Evolutionary conservation across 2,329 filamentous ascomycete genomes (phyloP).

Genomic region (Bipolaris zeicola): DNA sequence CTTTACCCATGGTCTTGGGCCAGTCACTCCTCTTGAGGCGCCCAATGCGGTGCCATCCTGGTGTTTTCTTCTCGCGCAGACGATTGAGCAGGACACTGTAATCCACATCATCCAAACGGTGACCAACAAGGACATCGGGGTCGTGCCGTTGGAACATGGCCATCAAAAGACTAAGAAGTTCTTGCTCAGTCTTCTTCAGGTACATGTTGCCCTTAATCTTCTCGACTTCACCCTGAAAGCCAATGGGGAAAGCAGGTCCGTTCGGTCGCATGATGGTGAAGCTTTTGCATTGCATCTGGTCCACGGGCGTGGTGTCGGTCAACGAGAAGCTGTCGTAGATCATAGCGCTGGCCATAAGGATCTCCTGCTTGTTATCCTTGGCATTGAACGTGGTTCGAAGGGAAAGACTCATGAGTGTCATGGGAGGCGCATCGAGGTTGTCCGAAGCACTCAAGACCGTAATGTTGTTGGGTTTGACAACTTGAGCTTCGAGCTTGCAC

Average conservation of each 20-base stretch:
- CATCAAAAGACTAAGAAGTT: conserved; percentile 85
- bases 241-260: conserved; percentile 76
- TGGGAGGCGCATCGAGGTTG: conserved; percentile 78
- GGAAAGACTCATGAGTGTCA: conserved; percentile 95
- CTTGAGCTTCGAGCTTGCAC: conserved; percentile 91
- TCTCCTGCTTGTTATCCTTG: conserved; percentile 95
- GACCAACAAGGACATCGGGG: conserved; percentile 90
- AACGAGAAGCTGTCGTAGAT: conserved; percentile 91
- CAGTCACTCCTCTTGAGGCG: conserved; percentile 81
- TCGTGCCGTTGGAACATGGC: conserved; percentile 87
- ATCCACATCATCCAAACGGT: conserved; percentile 96
- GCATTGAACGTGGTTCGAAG: conserved; percentile 87
- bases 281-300: conserved; percentile 85
- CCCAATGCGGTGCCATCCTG: conserved; percentile 92
- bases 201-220: conserved; percentile 79
- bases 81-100: conserved; percentile 89
- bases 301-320: conserved; percentile 83
- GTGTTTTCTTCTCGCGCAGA: conserved; percentile 86
- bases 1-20: conserved; percentile 85
- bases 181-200: conserved; percentile 80
- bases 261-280: conserved; percentile 90
- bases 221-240: conserved; percentile 79
- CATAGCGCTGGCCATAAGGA: conserved; percentile 86
- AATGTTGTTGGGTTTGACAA: conserved; percentile 77
- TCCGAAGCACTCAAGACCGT: conserved; percentile 76